Evolutionary conservation across 148 eudicot genomes (phyloP), one percentile per base, ranked within the genome.

Genomic region (Spergularia bocconei): DNA sequence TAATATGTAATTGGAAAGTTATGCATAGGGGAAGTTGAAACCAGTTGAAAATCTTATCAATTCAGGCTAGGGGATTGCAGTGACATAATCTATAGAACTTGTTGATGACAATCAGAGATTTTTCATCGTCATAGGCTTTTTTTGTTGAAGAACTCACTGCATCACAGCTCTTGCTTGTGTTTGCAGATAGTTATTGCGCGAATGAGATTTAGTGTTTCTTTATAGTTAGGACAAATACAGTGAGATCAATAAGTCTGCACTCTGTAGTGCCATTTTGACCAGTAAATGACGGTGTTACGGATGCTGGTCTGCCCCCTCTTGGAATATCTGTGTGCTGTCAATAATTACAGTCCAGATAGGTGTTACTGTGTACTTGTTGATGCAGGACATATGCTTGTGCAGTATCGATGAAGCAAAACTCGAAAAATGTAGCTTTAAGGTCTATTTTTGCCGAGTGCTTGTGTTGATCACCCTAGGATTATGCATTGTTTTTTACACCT

Each of bases 271-370:
- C 29, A 44, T 20, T 67, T 57, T 11, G 16, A 65, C 69, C 21
- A 41, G 29, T 67, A 56, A 13, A n/a, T 57, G 38, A 11, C 52
- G 60, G 19, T 54, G 69, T 51, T 52, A 21, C 64, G 66, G 20
- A 36, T 55, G 41, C 70, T 55, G 59, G 11, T 20, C 13, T 29
- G 74, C 62, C 14, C 55, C 25, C 67, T 29, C 68, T 14, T 63
- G 36, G 65, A 76, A 17, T 8, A 21, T 21, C 23, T 69, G 4
- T 73, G 25, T 33, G 70, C 52, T 69, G 62, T 60, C 57, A 67
- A 48, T 70, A 53, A 61, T 60, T 77, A 69, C 59, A 44, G 48
- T 65, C 59, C 13, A 67, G 72, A 68, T n/a, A 17, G 20, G 16
- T 57, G 41, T 29, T 73, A 13, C 71, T 39, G 36, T 41, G 25